A percentile compares a stretch with the other conserved stretches of the same genome.
Conservation (phyloP, 2,329 filamentous ascomycete genomes). For the Parafenestella ontariensis region DNA sequence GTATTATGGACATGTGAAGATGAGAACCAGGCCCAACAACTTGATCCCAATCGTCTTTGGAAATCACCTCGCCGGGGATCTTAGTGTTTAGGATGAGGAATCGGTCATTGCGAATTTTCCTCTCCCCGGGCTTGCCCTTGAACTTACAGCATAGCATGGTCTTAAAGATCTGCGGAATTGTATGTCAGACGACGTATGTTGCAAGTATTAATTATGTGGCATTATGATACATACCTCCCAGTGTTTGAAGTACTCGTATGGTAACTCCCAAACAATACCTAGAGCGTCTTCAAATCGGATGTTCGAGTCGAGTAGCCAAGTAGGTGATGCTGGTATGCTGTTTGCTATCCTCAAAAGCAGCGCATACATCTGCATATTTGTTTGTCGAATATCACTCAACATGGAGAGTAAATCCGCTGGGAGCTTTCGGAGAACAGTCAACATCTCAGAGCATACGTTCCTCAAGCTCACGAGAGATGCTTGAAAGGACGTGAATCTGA, state of each 20-base stretch:
- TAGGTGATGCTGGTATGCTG: not conserved
- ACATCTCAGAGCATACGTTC: too few species aligned
- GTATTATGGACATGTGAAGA: not conserved
- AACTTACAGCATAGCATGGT: not conserved
- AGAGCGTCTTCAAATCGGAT: not conserved
- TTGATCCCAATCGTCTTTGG: not conserved
- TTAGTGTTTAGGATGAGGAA: not conserved
- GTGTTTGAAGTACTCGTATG: slow-evolving; percentile 10
- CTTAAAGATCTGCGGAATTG: too few species aligned
- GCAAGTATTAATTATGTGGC: too few species aligned
- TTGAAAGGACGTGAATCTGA: too few species aligned
- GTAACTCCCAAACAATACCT: not conserved
- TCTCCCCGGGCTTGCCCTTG: not conserved
- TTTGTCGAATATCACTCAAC: too few species aligned
- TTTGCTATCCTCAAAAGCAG: too few species aligned
- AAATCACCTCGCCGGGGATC: not conserved
- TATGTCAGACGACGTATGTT: too few species aligned
- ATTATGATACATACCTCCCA: slow-evolving; percentile 3
- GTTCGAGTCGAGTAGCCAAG: not conserved
- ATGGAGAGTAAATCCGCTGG: too few species aligned
- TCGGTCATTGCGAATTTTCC: not conserved
- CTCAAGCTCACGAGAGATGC: too few species aligned
- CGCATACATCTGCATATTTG: too few species aligned
- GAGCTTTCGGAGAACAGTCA: too few species aligned
- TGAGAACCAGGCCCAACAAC: not conserved